Percentiles rank a stretch among this genome's conserved stretches.
These are phyloP conservation scores for Mesotaenium endlicherianum DNA, from an alignment of 139 green algal species.

Conservation along the genomic window DNA sequence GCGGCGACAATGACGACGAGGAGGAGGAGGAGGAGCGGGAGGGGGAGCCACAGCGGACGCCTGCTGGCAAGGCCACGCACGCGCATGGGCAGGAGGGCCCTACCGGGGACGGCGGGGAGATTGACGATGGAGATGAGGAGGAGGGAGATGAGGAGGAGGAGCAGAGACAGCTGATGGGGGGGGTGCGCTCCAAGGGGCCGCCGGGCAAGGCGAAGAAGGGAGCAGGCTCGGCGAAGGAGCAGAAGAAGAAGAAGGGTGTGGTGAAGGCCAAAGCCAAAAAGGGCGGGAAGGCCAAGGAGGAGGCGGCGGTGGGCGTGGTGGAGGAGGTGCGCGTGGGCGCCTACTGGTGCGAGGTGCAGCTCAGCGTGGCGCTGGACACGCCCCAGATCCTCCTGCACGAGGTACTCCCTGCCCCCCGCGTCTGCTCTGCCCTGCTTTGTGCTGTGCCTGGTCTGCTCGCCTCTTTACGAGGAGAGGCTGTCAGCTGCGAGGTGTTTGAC, in stretches of 20 bases:
- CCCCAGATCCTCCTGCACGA: slow-evolving; percentile 86
- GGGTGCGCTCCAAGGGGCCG: neutral
- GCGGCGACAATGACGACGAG: slow-evolving; percentile 14
- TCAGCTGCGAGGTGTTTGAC: no score
- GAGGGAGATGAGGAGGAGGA: neutral
- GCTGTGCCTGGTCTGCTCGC: no score
- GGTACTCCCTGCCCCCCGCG: slow-evolving; percentile 42
- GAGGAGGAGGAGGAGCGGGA: slow-evolving; percentile 40
- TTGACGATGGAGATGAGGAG: slow-evolving; percentile 7
- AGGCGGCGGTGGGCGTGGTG: neutral
- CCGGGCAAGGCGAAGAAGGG: neutral
- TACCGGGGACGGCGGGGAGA: neutral
- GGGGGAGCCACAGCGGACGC: neutral
- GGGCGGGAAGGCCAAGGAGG: neutral
- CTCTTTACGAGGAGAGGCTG: no score
- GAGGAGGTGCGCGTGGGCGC: neutral
- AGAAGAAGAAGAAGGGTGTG: slow-evolving; percentile 10
- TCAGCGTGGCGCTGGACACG: slow-evolving; percentile 59
- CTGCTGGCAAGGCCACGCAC: no score
- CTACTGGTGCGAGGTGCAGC: slow-evolving; percentile 30
- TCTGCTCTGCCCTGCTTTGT: neutral
- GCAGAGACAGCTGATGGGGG: neutral
- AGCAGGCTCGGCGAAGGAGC: neutral
- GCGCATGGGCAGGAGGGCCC: no score
- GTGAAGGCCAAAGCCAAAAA: neutral